Base-by-base conservation (phyloP, 2,329 filamentous ascomycete genomes). In the Epichloe gansuensis region DNA sequence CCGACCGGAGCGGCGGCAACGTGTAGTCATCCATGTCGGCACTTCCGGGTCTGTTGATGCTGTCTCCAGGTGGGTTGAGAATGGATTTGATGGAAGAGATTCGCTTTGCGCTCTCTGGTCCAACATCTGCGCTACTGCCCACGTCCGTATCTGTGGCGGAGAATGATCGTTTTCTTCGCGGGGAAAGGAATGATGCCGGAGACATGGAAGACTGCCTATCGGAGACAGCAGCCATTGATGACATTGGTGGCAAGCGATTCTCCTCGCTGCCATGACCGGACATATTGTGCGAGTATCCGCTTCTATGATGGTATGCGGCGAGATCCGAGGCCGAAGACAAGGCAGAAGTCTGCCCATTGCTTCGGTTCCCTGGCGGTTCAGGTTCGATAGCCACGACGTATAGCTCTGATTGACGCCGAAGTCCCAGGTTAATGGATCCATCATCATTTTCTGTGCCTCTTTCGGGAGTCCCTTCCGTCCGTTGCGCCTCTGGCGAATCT, bases 31-130 rank as follows among this genome's bases (percentile, higher is more conserved):
- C 57, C 49, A 60, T 60, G 46, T 66, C 64, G 46, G 71, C 61
- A 53, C 68, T 63, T 55, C 71, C 67, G 17, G 54, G 54, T 25
- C 58, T 52, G 17, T 54, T 56, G 8, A 55, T 57, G 21, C 58
- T 54, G n/a, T 58, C 56, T n/a, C 56, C 57, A 7, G 56, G 60
- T 3, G 81, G 81, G 56, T 89, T 89, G 12, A 90, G 69, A 44
- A 89, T 84, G 5, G 85, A 86, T 57, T 83, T 86, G 55, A 89
- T 89, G 3, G 84, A 87, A 17, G 82, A 87, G 4, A 89, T 68
- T 13, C 85, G 80, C 63, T 85, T 76, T 42, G 78, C 68, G 39
- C 68, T 68, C 27, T 80, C 74, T 25, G 71, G 67, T 2, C 69
- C 68, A n/a, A 61, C 59, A 39, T 73, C 69, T 35, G 63, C 60